A percentile compares a stretch with the other conserved stretches of the same genome.
phyloP scores from a whole-genome alignment of 768 basidiomycete species.

The Cystobasidium onofrii region DNA sequence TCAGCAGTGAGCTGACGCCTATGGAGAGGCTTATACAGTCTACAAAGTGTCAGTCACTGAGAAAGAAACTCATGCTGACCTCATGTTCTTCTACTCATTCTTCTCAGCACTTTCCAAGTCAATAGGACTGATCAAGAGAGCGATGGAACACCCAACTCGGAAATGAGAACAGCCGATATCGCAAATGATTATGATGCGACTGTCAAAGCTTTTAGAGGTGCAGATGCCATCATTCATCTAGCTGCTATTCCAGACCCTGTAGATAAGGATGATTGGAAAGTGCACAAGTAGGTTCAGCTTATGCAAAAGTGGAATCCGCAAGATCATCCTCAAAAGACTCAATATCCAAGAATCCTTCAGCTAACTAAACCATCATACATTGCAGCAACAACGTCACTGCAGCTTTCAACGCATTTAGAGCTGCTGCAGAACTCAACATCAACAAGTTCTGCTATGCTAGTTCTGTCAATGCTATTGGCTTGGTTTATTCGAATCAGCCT shows the following conservation, averaged over 20 bases:
- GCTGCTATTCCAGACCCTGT: slow-evolving; percentile 19
- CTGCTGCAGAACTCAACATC: slow-evolving; percentile 27
- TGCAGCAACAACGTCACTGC: slow-evolving; percentile 15
- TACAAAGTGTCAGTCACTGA: no score
- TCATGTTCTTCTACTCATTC: no score
- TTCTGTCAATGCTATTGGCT: slow-evolving; percentile 24
- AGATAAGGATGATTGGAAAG: slow-evolving; percentile 14
- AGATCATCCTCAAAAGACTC: no score
- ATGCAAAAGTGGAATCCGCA: not conserved
- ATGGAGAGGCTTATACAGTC: no score
- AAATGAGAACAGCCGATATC: slow-evolving; percentile 15
- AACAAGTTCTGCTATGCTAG: slow-evolving; percentile 25
- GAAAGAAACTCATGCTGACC: no score
- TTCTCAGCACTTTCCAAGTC: slow-evolving; percentile 11
- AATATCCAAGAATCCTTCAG: no score
- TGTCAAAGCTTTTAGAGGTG: slow-evolving; percentile 14
- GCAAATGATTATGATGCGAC: slow-evolving; percentile 20
- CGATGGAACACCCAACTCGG: slow-evolving; percentile 7
- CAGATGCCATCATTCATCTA: slow-evolving; percentile 24
- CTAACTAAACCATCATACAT: no score
- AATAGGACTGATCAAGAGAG: slow-evolving; percentile 6
- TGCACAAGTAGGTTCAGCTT: slow-evolving; percentile 6
- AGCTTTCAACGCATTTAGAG: slow-evolving; percentile 21
- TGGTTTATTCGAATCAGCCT: slow-evolving; percentile 2
- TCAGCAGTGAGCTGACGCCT: not conserved